phyloP scores from a whole-genome alignment of 768 basidiomycete species.

The Serendipita vermifera region DNA sequence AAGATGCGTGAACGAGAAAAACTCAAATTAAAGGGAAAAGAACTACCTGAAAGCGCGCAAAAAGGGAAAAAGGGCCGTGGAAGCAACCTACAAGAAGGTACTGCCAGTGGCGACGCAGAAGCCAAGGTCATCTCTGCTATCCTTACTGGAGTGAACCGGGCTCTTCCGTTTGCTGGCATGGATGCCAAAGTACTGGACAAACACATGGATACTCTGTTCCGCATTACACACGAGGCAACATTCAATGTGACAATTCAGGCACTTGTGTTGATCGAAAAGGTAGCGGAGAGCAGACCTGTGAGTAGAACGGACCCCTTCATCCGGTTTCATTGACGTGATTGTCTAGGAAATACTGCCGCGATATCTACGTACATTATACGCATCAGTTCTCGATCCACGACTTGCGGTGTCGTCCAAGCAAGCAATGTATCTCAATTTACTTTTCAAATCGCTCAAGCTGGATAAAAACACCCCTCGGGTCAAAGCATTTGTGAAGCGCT shows the following conservation, averaged over 20 bases:
- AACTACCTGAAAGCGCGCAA: slow-evolving; percentile 19
- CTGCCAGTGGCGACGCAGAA: slow-evolving; percentile 66
- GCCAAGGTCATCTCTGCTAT: slow-evolving; percentile 81
- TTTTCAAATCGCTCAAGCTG: slow-evolving; percentile 80
- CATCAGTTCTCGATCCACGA: slow-evolving; percentile 74
- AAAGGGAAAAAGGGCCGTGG: slow-evolving; percentile 31
- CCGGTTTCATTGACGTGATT: slow-evolving; percentile 17
- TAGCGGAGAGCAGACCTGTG: slow-evolving; percentile 24
- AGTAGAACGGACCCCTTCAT: background rate
- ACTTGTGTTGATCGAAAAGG: slow-evolving; percentile 76
- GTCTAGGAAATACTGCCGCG: background rate
- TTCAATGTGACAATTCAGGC: slow-evolving; percentile 96
- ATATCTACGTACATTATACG: slow-evolving; percentile 60
- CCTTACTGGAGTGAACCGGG: slow-evolving; percentile 88
- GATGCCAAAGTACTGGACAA: slow-evolving; percentile 59
- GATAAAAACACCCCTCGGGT: slow-evolving; percentile 47
- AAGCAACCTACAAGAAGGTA: slow-evolving; percentile 53
- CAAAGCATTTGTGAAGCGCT: slow-evolving; percentile 68
- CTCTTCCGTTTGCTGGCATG: slow-evolving; percentile 81
- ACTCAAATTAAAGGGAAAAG: slow-evolving; percentile 21
- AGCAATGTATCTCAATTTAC: slow-evolving; percentile 88
- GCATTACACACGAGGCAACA: slow-evolving; percentile 87
- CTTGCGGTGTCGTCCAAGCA: slow-evolving; percentile 79
- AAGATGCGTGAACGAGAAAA: slow-evolving; percentile 20
- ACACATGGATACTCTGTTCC: slow-evolving; percentile 87